phyloP scores from a whole-genome alignment of 164 flowering plant genomes.

The Platanus orientalis region DNA sequence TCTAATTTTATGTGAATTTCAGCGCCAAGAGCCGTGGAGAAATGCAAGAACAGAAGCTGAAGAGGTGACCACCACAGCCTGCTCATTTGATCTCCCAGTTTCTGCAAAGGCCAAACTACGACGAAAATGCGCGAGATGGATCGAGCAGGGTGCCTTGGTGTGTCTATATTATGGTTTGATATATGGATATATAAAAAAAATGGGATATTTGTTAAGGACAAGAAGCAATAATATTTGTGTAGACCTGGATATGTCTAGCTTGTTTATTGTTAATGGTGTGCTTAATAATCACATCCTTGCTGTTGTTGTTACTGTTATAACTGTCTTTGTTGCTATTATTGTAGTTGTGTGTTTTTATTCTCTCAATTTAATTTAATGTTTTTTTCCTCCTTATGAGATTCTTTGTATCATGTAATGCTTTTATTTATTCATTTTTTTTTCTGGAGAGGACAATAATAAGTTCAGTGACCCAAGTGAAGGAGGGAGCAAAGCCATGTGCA shows the following conservation, averaged over 20 bases:
- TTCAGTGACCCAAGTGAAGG: slow-evolving; percentile 14
- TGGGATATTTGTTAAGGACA: slow-evolving; percentile 36
- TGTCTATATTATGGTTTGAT: slow-evolving; percentile 19
- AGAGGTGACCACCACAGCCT: slow-evolving; percentile 1
- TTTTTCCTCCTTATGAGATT: slow-evolving; percentile 19
- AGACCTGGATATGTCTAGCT: slow-evolving; percentile 23
- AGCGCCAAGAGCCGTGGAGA: slow-evolving; percentile 60
- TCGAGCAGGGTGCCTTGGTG: slow-evolving; percentile 18
- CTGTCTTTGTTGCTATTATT: slow-evolving; percentile 4
- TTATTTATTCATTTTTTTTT: slow-evolving; percentile 7
- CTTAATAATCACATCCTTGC: slow-evolving; percentile 15
- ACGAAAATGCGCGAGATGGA: slow-evolving; percentile 1
- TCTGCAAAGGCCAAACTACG: not conserved
- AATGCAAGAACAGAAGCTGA: slow-evolving; percentile 56
- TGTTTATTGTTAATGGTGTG: slow-evolving; percentile 23
- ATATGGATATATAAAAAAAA: slow-evolving; percentile 22
- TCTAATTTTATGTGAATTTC: slow-evolving; percentile 5
- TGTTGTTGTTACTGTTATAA: slow-evolving; percentile 7
- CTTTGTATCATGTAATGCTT: slow-evolving; percentile 14
- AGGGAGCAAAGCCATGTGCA: slow-evolving; percentile 56
- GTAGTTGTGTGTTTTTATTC: slow-evolving; percentile 22
- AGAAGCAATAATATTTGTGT: slow-evolving; percentile 31
- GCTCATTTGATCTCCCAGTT: slow-evolving; percentile 14
- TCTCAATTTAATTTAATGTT: slow-evolving; percentile 10
- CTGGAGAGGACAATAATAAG: not conserved